Evolutionary conservation across 2,329 filamentous ascomycete genomes (phyloP).

Genomic region (Fusarium virguliforme): DNA sequence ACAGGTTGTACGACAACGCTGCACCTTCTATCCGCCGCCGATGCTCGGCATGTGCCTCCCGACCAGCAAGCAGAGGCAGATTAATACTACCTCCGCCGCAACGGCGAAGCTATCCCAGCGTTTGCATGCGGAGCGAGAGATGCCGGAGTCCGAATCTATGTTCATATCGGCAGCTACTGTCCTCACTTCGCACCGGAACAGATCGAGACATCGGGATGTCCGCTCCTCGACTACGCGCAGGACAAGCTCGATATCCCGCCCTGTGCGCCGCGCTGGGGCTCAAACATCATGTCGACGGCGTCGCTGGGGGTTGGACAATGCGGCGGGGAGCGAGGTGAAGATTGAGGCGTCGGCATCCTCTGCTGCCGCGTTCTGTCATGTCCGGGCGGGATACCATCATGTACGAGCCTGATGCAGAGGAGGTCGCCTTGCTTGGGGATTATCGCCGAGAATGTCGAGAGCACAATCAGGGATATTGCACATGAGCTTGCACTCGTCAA

Average conservation of each 20-base stretch:
- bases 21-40: not conserved
- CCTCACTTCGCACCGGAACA: not conserved
- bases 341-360: not conserved
- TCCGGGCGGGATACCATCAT: not conserved
- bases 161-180: not conserved
- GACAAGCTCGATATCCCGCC: not conserved
- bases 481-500: not conserved
- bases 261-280: not conserved
- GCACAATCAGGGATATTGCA: not conserved
- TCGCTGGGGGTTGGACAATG: not conserved
- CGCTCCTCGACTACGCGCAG: not conserved
- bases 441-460: not conserved
- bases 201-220: not conserved
- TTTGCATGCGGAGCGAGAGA: not conserved
- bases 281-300: not conserved
- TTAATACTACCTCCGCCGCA: not conserved
- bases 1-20: not conserved
- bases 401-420: not conserved
- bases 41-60: not conserved
- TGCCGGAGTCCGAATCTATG: not conserved
- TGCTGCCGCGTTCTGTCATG: not conserved
- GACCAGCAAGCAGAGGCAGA: not conserved
- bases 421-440: not conserved
- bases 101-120: not conserved
- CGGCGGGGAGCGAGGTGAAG: not conserved